Evolutionary conservation across 805 yeast genomes (phyloP).

Genomic region (Metschnikowia corniflorae): DNA sequence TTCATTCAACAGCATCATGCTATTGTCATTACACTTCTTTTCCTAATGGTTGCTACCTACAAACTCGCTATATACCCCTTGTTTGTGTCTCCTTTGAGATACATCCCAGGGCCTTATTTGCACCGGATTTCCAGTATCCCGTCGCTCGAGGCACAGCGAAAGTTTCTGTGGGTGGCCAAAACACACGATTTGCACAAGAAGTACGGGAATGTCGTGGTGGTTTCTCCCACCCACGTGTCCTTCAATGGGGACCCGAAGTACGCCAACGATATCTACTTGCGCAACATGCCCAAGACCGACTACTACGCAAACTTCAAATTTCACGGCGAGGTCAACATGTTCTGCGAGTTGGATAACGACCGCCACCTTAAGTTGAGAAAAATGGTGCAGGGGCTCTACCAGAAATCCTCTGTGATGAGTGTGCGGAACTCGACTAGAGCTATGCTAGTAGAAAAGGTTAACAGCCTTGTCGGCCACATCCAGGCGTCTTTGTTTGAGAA

Average conservation of each 20-base stretch:
- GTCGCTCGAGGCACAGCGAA: constrained; percentile 41
- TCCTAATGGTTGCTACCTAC: constrained; percentile 32
- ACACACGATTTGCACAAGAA: constrained; percentile 49
- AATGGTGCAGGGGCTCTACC: constrained; percentile 29
- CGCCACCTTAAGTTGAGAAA: constrained; percentile 26
- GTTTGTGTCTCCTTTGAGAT: constrained; percentile 44
- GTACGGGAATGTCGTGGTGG: constrained; percentile 60
- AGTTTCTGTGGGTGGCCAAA: constrained; percentile 33
- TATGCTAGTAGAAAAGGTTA: constrained; percentile 25
- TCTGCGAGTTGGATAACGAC: constrained; percentile 49
- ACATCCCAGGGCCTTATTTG: constrained; percentile 57
- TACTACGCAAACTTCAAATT: constrained; percentile 60
- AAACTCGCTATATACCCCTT: constrained; percentile 43
- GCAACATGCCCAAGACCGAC: constrained; percentile 51
- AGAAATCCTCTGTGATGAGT: constrained; percentile 31
- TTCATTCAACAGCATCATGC: background rate
- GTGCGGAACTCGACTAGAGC: constrained; percentile 25
- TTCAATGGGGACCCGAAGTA: constrained; percentile 48
- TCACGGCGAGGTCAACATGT: constrained; percentile 57
- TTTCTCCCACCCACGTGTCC: constrained; percentile 62
- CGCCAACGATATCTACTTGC: constrained; percentile 53
- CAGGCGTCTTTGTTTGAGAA: constrained; percentile 32
- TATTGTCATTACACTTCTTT: background rate
- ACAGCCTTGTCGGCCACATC: constrained; percentile 23
- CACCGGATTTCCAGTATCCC: constrained; percentile 42